Evolutionary conservation across 2,329 filamentous ascomycete species (phyloP), one percentile per base, ranked within the genome.

Genomic region (Didymella arachidicola): DNA sequence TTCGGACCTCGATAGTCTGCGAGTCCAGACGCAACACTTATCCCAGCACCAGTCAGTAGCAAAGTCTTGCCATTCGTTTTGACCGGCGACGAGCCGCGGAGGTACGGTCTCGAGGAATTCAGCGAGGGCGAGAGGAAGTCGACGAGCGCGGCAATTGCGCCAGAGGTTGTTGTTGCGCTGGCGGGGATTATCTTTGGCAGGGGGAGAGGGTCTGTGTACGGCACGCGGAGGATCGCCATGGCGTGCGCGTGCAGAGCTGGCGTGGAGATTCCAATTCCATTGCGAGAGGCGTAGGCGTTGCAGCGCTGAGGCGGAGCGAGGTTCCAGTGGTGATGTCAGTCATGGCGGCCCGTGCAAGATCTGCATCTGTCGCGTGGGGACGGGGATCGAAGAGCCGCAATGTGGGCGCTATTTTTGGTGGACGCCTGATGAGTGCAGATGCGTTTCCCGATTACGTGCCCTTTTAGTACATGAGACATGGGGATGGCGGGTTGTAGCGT

Each of bases 1-100:
- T 93, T 91, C 49, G 86, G 83, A 19, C 95, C 95, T 54, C 95
- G 84, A 77, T 99, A 99, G 78, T 99, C 95, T 29, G 94, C 90
- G 30, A 99, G 84, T 0, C 95, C 95, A 11, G 92, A 97, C 4
- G 93, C 91, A 8, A 98, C 94, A 1, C 92, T 97, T 49, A 99
- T 90, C 2, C 95, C 95, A 2, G 95, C 95, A 11, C 95, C 95
- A 0, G 93, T 89, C 39, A 91, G 80, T 16, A 91, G 78, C 27
- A 90, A 82, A 0, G 87, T 88, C 62, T 89, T 79, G 83, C 10
- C 82, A 84, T 26, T 78, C 14, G 41, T n/a, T 77, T 34, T 51
- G 8, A 57, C 48, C 4, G 43, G 55, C 3, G 44, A 39, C 7
- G 60, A 61, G 14, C 60, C 47, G 7, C 50, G 49, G 7, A 63